Conservation (phyloP, 108 stramenopile genomes). For the Skeletonema tropicum region DNA sequence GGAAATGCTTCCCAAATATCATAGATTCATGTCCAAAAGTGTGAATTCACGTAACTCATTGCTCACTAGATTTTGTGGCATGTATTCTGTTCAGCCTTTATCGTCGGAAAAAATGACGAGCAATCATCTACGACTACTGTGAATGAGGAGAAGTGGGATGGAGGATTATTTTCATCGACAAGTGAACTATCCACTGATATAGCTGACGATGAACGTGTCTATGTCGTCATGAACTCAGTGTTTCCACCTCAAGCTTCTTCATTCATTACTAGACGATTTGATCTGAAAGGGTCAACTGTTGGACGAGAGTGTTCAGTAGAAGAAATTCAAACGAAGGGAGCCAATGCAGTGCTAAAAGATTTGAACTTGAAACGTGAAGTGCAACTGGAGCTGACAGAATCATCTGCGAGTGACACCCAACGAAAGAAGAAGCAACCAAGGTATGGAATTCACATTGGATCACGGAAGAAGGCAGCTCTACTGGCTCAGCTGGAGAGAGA, state of each 20-base stretch:
- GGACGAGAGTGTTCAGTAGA: constrained; percentile 79
- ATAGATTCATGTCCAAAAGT: constrained; percentile 67
- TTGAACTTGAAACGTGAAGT: constrained; percentile 78
- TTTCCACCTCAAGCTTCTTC: constrained; percentile 76
- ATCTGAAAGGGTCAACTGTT: constrained; percentile 89
- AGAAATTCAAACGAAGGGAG: constrained; percentile 67
- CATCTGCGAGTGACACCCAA: not conserved
- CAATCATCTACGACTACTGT: constrained; percentile 46
- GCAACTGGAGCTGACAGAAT: constrained; percentile 20
- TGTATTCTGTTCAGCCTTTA: constrained; percentile 72
- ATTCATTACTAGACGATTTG: constrained; percentile 82
- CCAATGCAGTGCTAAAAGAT: constrained; percentile 81
- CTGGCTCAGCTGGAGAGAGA: constrained; percentile 84
- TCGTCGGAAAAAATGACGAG: constrained; percentile 35
- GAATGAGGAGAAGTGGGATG: constrained; percentile 76
- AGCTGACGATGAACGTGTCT: constrained; percentile 57
- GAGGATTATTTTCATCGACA: constrained; percentile 43
- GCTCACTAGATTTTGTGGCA: constrained; percentile 83
- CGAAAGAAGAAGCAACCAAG: not conserved
- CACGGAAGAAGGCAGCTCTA: constrained; percentile 62
- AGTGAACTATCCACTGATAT: constrained; percentile 10
- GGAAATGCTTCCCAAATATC: constrained; percentile 78
- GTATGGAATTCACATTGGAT: constrained; percentile 70
- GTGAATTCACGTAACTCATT: constrained; percentile 66
- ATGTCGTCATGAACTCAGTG: constrained; percentile 86